phyloP scores from a whole-genome alignment of 1,139 yeast genomes.

The Suhomyces atakaporum region DNA sequence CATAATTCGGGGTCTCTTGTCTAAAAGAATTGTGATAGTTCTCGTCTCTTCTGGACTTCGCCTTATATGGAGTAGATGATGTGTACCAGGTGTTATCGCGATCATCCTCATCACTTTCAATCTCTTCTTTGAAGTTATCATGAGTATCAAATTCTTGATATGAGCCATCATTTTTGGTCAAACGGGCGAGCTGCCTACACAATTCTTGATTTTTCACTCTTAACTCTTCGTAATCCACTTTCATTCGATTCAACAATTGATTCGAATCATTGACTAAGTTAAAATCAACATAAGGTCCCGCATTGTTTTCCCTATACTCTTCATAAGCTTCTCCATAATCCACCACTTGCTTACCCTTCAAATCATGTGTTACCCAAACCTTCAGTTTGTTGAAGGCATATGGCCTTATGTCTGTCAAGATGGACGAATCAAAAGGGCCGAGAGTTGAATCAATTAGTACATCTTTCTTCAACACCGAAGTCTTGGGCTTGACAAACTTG shows the following conservation, averaged over 20 bases:
- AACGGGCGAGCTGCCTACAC: constrained; percentile 14
- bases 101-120: constrained; percentile 14
- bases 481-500: constrained; percentile 65
- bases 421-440: constrained; percentile 38
- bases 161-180: constrained; percentile 8
- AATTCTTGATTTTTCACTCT: constrained; percentile 16
- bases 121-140: constrained; percentile 12
- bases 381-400: constrained; percentile 39
- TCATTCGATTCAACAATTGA: constrained; percentile 15
- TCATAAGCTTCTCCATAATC: constrained; percentile 14
- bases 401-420: constrained; percentile 30
- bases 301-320: constrained; percentile 3
- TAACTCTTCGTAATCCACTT: constrained; percentile 18
- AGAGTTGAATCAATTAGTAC: constrained; percentile 65
- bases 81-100: constrained; percentile 21
- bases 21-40: constrained; percentile 5
- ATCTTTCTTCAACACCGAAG: constrained; percentile 57
- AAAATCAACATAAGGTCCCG: constrained; percentile 9
- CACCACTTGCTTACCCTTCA: constrained; percentile 35
- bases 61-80: constrained; percentile 28
- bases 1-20: constrained; percentile 1
- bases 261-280: constrained; percentile 16
- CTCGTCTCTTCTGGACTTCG: constrained; percentile 2
- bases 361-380: constrained; percentile 50
- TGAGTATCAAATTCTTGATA: constrained; percentile 16